These are phyloP conservation scores for Tolypocladium amazonense DNA, from an alignment of 2,329 filamentous ascomycete species.

Conservation along the genomic window DNA sequence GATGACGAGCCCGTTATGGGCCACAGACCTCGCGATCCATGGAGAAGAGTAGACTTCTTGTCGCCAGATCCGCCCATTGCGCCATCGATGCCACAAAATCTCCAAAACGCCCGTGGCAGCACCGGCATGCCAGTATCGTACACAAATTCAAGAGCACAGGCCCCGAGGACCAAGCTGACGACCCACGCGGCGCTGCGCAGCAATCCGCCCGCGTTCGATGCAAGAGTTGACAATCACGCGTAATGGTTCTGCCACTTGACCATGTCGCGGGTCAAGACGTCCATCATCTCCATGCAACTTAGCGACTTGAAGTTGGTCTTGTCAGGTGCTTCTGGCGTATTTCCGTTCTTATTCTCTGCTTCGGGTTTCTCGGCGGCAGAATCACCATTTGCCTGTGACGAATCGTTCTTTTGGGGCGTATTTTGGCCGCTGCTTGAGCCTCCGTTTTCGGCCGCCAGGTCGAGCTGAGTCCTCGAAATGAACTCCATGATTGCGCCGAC, in stretches of 20 bases:
- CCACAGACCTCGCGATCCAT: neutral
- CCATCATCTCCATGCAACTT: conserved; percentile 83
- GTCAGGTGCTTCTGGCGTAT: conserved; percentile 11
- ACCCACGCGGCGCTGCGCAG: neutral
- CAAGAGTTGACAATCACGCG: conserved; percentile 15
- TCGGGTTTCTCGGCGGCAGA: conserved; percentile 10
- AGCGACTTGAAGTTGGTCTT: conserved; percentile 60
- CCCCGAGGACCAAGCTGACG: neutral
- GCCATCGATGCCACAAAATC: conserved; percentile 2
- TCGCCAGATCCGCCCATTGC: neutral
- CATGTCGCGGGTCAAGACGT: conserved; percentile 67
- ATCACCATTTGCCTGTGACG: conserved; percentile 26
- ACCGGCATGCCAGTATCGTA: conserved; percentile 3
- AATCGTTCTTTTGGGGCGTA: conserved; percentile 24
- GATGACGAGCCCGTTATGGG: neutral
- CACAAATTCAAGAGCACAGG: conserved; percentile 4
- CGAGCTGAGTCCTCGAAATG: conserved; percentile 79
- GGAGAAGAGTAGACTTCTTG: neutral
- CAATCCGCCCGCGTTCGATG: neutral
- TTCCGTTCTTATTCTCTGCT: conserved; percentile 12
- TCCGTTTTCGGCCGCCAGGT: conserved; percentile 56
- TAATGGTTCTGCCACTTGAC: conserved; percentile 78
- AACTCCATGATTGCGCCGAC: conserved; percentile 81
- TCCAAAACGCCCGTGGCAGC: conserved; percentile 4
- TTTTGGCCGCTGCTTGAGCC: conserved; percentile 27